Base-by-base conservation (phyloP, 495 filamentous ascomycete genomes). In the Usnea hakonensis region DNA sequence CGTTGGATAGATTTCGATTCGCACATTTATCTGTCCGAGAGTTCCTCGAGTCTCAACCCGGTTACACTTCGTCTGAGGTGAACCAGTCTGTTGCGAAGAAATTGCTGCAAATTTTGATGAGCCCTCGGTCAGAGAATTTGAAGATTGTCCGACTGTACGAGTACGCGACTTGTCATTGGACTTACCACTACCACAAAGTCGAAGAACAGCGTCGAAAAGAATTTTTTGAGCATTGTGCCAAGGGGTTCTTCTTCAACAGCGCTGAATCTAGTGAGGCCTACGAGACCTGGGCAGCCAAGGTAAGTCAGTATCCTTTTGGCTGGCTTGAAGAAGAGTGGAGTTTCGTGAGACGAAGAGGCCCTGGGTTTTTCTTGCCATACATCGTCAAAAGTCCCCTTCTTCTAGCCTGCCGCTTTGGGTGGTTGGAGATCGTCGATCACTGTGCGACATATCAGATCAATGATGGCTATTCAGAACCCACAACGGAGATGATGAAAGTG, bases 11-110 rank as follows among this genome's bases (percentile, higher is more conserved):
- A 35, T 70, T 69, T 14, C 64, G 68, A 33, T 70, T 70, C 64
- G 68, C 68, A 26, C 67, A 70, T 59, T 60, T 69, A 14, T 69
- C 68, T 11, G 64, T 70, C 57, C 43, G 65, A 19, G 68, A 69
- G 21, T 70, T 30, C 19, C 32, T 59, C 26, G 55, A 64, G 26
- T 17, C 36, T 37, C 35, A 43, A 57, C 14, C 14, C 19, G 55
- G 40, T 16, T 57, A 57, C 55, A 57, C 14, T 41, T n/a, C 40
- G 36, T 32, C 28, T 40, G 16, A 37, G 9, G 13, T n/a, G 9
- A 37, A 57, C n/a, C 19, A 13, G 26, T 28, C 4, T 50, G 0
- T 30, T 30, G 1, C 30, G 13, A 26, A 50, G 10, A 50, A 1
- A 30, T 30, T 14, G 17, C 17, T 50, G 46, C 23, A 50, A 6